Percentiles rank a stretch among this genome's conserved stretches.
Evolutionary conservation across 2,329 filamentous ascomycete genomes (phyloP).

Genomic region (Cadophora luteo-olivacea): DNA sequence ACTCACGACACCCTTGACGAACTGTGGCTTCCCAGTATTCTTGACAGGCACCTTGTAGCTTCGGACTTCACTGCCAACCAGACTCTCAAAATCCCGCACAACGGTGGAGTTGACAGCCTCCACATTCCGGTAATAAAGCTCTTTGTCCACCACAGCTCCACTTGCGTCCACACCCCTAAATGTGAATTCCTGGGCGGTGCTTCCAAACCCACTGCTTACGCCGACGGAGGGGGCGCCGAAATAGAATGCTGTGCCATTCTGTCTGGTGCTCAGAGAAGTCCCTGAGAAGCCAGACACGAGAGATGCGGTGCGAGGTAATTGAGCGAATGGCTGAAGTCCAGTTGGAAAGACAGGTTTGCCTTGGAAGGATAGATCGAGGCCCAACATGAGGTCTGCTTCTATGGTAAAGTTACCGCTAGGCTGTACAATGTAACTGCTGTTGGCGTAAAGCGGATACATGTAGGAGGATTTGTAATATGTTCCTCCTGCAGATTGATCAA

Average conservation of each 20-base stretch:
- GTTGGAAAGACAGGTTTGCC: conserved; percentile 62
- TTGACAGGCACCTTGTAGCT: conserved; percentile 25
- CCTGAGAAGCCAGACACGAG: conserved; percentile 45
- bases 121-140: conserved; percentile 62
- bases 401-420: conserved; percentile 55
- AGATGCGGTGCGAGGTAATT: conserved; percentile 38
- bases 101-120: conserved; percentile 60
- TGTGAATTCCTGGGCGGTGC: conserved; percentile 60
- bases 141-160: conserved; percentile 25
- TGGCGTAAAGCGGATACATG: conserved; percentile 66
- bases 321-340: conserved; percentile 63
- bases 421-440: conserved; percentile 54
- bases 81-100: conserved; percentile 53
- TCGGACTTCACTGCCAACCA: conserved; percentile 40
- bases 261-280: conserved; percentile 55
- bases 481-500: conserved; percentile 47
- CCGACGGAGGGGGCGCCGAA: conserved; percentile 53
- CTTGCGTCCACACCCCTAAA: conserved; percentile 54
- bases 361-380: conserved; percentile 53
- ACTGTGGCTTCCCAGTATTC: conserved; percentile 21
- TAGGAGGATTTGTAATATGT: conserved; percentile 50
- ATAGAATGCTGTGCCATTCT: conserved; percentile 65
- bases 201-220: conserved; percentile 58
- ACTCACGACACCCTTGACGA: conserved; percentile 36
- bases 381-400: conserved; percentile 55